Base-by-base conservation (phyloP, 2,329 filamentous ascomycete genomes). In the Macrophomina phaseolina region DNA sequence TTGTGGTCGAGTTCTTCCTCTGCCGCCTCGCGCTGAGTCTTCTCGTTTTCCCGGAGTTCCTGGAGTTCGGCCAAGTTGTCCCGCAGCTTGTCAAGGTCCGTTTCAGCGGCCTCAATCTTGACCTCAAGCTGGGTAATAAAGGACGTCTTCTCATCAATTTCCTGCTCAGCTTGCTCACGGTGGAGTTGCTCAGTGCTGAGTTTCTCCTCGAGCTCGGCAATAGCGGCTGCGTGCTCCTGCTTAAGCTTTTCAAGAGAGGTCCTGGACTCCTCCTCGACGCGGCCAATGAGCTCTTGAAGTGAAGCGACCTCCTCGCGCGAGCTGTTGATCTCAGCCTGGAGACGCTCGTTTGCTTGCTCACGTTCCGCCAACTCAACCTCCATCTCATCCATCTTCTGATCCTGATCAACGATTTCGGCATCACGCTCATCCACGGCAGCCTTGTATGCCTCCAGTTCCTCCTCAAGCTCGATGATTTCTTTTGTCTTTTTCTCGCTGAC, bases 1-100 rank as follows among this genome's bases (percentile, higher is more conserved):
- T 80, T 78, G 64, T 79, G 71, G 28, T 80, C 74, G 9, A 79
- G 73, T 60, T 81, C 75, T 4, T 69, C 71, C 70, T 82, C 81
- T 0, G 76, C 76, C 42, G 69, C 68, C 40, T 78, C 72, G 52
- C 78, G 75, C 14, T 68, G 70, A 6, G 68, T 68, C 32, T 73
- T 72, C 68, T 81, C 78, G 2, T 70, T 68, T 5, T 73, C 74
- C 12, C 78, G 74, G 28, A 76, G 78, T 14, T 75, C 73, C 6
- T 75, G 75, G 42, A 80, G 73, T 16, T 69, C 69, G 1, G 71
- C 69, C 28, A 82, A 70, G 45, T 80, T 72, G 4, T 71, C 68
- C 12, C 68, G 70, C 18, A 79, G 69, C 16, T 70, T 64, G 4
- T 79, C 76, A 16, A 81, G 73, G 38, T 81, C 75, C 5, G 71